phyloP scores from a whole-genome alignment of 176 grass and related monocot species.

The Triticum monococcum region DNA sequence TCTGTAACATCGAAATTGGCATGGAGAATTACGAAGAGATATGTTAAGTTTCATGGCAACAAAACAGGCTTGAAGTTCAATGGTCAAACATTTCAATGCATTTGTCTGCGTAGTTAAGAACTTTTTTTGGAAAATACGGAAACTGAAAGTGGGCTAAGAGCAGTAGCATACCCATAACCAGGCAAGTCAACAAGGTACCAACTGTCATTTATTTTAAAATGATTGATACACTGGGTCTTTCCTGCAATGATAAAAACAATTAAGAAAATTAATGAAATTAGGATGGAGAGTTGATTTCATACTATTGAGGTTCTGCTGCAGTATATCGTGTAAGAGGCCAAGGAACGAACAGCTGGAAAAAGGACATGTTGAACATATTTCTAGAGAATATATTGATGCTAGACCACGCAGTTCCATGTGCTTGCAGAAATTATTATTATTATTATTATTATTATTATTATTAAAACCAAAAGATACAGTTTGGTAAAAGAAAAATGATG shows the following conservation, averaged over 20 bases:
- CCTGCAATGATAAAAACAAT: conserved; percentile 49
- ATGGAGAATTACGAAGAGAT: not conserved
- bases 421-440: not conserved
- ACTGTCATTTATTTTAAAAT: conserved; percentile 95
- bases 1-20: not conserved
- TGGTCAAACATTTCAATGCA: not conserved
- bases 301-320: not conserved
- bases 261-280: conserved; percentile 9
- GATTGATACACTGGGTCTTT: conserved; percentile 97
- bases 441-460: not conserved
- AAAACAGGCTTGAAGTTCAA: not conserved
- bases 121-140: not conserved
- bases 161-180: conserved; percentile 79
- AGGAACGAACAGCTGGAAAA: conserved; percentile 5
- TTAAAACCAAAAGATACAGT: not conserved
- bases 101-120: not conserved
- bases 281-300: not conserved
- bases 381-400: not conserved
- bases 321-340: conserved; percentile 6
- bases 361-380: conserved; percentile 1
- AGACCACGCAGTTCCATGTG: not conserved
- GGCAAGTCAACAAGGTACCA: conserved; percentile 99
- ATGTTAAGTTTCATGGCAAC: conserved; percentile 6
- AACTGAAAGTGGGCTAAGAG: conserved; percentile 24
- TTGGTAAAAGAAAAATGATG: not conserved